A percentile compares a stretch with the other conserved stretches of the same genome.
phyloP scores from a whole-genome alignment of 441 rosid species.

The Mallotus japonicus region DNA sequence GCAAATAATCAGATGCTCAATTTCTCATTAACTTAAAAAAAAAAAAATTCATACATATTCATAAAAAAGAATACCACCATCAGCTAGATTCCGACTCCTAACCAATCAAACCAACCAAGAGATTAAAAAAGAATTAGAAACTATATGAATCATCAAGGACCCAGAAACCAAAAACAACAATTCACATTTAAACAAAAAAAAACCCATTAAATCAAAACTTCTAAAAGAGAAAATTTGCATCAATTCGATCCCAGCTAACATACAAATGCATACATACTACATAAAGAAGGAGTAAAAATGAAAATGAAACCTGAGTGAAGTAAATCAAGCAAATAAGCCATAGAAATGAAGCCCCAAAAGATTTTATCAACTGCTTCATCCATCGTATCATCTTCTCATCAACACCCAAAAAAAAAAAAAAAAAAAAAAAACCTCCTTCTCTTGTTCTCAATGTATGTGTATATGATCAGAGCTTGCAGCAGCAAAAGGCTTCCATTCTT shows the following conservation, averaged over 20 bases:
- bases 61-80: neutral
- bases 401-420: neutral
- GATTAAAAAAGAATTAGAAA: neutral
- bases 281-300: too few species aligned
- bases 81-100: neutral
- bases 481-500: too few species aligned
- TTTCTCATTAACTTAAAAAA: neutral
- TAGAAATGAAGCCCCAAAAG: constrained; percentile 76
- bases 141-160: neutral
- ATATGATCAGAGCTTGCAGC: neutral
- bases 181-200: neutral
- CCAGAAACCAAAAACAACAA: constrained; percentile 14
- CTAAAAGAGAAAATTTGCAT: neutral
- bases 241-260: neutral
- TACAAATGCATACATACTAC: neutral
- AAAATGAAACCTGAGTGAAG: constrained; percentile 73
- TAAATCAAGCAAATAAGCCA: constrained; percentile 93
- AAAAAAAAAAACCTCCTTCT: neutral
- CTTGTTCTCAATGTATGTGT: neutral
- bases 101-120: neutral
- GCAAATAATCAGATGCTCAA: neutral
- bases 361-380: constrained; percentile 53
- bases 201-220: neutral
- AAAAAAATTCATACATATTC: neutral
- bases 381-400: constrained; percentile 51